These are phyloP conservation scores for Psilocybe subaeruginosa DNA, from an alignment of 768 basidiomycete species.

Conservation along the genomic window DNA sequence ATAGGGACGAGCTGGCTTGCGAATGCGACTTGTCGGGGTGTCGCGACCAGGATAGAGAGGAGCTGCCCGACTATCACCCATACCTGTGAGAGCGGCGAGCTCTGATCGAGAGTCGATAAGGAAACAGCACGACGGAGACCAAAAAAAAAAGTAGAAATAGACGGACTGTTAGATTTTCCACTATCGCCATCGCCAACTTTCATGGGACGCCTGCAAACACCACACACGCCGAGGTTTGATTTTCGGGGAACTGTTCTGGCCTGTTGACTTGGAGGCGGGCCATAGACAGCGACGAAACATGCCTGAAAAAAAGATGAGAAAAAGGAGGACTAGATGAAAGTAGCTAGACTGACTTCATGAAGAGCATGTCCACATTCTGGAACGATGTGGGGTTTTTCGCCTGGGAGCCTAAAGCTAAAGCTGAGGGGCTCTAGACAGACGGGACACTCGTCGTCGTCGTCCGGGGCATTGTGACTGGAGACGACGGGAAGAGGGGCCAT, in stretches of 20 bases:
- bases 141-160: slow-evolving; percentile 13
- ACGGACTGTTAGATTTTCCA: slow-evolving; percentile 87
- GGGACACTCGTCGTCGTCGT: slow-evolving; percentile 91
- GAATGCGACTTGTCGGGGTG: slow-evolving; percentile 48
- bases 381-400: slow-evolving; percentile 97
- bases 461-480: slow-evolving; percentile 58
- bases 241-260: slow-evolving; percentile 62
- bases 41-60: slow-evolving; percentile 74
- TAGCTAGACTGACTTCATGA: slow-evolving; percentile 68
- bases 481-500: slow-evolving; percentile 75
- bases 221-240: slow-evolving; percentile 91
- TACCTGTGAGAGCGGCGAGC: slow-evolving; percentile 91
- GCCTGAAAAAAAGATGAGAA: slow-evolving; percentile 52
- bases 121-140: slow-evolving; percentile 9
- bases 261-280: slow-evolving; percentile 70
- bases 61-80: slow-evolving; percentile 64
- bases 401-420: slow-evolving; percentile 90
- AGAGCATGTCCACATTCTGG: slow-evolving; percentile 98
- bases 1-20: slow-evolving; percentile 43
- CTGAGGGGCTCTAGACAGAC: slow-evolving; percentile 96
- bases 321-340: slow-evolving; percentile 14
- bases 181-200: slow-evolving; percentile 88
- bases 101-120: slow-evolving; percentile 48
- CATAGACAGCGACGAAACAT: slow-evolving; percentile 97
- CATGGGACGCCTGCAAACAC: slow-evolving; percentile 97